Base-by-base conservation (phyloP, 352 stramenopile genomes). In the Pythium myriotylum region DNA sequence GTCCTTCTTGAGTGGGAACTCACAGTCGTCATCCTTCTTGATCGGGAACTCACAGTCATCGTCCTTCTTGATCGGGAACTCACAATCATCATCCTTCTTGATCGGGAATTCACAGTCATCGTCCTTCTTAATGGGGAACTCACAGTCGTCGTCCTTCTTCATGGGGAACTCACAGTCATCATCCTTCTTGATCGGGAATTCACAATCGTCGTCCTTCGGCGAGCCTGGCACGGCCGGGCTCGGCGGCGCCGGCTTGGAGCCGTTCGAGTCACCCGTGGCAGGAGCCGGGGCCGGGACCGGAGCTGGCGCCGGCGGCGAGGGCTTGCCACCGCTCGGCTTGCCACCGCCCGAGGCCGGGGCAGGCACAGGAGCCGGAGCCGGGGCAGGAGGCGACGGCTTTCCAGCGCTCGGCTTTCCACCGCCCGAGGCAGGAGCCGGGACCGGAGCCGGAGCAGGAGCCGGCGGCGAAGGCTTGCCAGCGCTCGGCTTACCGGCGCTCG, bases 101-200 rank as follows among this genome's bases (percentile, higher is more conserved):
- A 65, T 53, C n/a, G 58, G 58, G 58, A 54, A 65, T 27, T 65
- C 58, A 53, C 58, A 66, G 58, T 66, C 58, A 10, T 66, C 56
- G 33, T 67, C 60, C 60, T 61, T 61, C 32, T 54, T 48, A 22
- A 58, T 63, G 3, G 53, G 32, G 54, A 29, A 59, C n/a, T 35
- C 29, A 23, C 49, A 62, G 52, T 60, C 59, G 8, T 59, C 40
- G 14, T 67, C 52, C 54, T 60, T 63, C 33, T 77, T 67, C 17
- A 68, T 51, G 5, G 61, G 61, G 47, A 42, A 62, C 37, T 40
- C 52, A 24, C 61, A 68, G 59, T 66, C 59, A 37, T 60, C 59
- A 37, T 60, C 51, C 45, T 57, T 61, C 33, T 77, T 67, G 24
- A 68, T 51, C 10, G 61, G 61, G 47, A 42, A 62, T 27, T 40